Conservation (phyloP, 352 stramenopile genomes). For the Globisporangium paroecandrum region DNA sequence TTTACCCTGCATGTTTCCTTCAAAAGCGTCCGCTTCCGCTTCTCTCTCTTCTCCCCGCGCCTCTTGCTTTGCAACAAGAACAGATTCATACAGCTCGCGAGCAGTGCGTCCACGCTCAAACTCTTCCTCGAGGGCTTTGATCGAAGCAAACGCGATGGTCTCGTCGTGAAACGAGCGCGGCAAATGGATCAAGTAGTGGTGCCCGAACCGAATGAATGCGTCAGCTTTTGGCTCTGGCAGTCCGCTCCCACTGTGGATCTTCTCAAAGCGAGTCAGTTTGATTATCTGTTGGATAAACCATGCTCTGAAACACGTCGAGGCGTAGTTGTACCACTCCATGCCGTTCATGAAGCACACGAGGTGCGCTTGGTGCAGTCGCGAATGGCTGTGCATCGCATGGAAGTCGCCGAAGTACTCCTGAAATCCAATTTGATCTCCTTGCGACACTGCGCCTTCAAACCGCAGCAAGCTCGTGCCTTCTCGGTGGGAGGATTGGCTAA, state of each 20-base stretch:
- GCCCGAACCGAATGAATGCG: constrained; percentile 69
- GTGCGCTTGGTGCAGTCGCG: constrained; percentile 52
- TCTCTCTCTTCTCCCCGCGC: constrained; percentile 2
- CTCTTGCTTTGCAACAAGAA: constrained; percentile 51
- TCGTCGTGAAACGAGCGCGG: constrained; percentile 77
- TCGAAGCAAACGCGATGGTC: constrained; percentile 61
- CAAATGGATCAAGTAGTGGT: constrained; percentile 80
- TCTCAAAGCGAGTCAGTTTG: constrained; percentile 63
- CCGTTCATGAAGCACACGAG: constrained; percentile 75
- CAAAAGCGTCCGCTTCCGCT: not conserved
- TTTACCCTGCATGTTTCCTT: not conserved
- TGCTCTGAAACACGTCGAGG: constrained; percentile 51
- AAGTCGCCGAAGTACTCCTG: constrained; percentile 60
- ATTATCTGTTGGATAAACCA: constrained; percentile 83
- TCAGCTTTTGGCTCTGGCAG: constrained; percentile 35
- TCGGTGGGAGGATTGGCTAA: constrained; percentile 50
- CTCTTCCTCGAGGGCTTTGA: constrained; percentile 71
- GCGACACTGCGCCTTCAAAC: constrained; percentile 68
- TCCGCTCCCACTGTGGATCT: constrained; percentile 36
- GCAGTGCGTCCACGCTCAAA: constrained; percentile 74
- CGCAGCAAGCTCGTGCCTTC: constrained; percentile 61
- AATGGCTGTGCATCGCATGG: constrained; percentile 51
- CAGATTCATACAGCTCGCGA: constrained; percentile 69
- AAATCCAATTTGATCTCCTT: constrained; percentile 64
- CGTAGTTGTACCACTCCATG: constrained; percentile 61